Conservation (phyloP, 2,329 filamentous ascomycete species). For the Clarireedia paspali region DNA sequence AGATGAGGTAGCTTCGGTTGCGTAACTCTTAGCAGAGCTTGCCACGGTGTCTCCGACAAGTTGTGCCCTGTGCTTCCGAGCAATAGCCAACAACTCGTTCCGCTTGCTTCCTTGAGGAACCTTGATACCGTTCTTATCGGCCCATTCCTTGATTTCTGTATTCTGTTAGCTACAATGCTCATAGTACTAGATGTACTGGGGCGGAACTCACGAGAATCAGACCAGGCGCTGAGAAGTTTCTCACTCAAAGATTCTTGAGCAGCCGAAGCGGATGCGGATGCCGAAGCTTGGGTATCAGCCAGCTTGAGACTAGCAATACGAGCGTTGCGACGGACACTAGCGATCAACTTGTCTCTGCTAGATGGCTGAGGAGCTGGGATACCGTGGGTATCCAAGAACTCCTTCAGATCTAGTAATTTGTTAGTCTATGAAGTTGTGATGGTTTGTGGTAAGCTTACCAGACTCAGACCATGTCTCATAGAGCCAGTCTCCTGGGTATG, state of each 20-base stretch:
- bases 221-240: conserved; percentile 82
- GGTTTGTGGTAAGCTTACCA: conserved; percentile 15
- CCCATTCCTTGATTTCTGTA: conserved; percentile 77
- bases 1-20: conserved; percentile 59
- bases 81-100: conserved; percentile 83
- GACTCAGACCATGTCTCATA: conserved; percentile 86
- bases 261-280: conserved; percentile 56
- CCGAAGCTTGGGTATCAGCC: conserved; percentile 52
- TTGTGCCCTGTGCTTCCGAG: conserved; percentile 76
- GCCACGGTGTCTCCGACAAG: conserved; percentile 56
- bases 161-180: conserved; percentile 3
- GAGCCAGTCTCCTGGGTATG: conserved; percentile 94
- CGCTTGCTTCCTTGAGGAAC: conserved; percentile 84
- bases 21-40: conserved; percentile 57
- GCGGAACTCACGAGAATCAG: conserved; percentile 50
- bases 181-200: neutral
- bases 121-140: conserved; percentile 80
- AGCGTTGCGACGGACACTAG: conserved; percentile 83
- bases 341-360: conserved; percentile 79
- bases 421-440: conserved; percentile 11
- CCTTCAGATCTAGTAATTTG: conserved; percentile 61
- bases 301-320: conserved; percentile 65
- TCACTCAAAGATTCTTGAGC: conserved; percentile 73
- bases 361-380: conserved; percentile 79
- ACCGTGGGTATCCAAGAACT: conserved; percentile 85